Base-by-base conservation (phyloP, 1,139 yeast genomes). In the Groenewaldozyma auringiensis region DNA sequence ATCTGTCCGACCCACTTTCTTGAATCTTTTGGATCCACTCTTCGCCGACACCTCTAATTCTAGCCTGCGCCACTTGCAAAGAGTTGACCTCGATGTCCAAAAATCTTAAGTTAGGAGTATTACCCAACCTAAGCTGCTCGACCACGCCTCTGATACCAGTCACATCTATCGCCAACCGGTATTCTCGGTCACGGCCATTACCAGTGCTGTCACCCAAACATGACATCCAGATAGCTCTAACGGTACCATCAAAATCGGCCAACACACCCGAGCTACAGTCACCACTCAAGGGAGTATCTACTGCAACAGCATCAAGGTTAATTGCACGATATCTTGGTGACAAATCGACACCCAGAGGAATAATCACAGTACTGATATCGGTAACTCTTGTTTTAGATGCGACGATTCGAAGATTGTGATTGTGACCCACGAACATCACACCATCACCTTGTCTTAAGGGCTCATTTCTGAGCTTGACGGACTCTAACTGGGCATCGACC, bases 301-400 rank as follows among this genome's bases (percentile, higher is more conserved):
- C 74, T 17, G 85, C 71, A 35, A 86, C 71, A 39, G 88, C 79
- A 58, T 87, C 95, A 48, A 87, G 66, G 58, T 87, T 87, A 11
- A 92, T 82, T 9, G 92, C 95, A 59, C 95, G 76, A 63, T 84
- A 88, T 49, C 94, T 76, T 22, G 96, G 96, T 14, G 68, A 58
- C 4, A 49, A 45, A 37, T 74, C 69, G 1, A 78, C 69, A 50
- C 81, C 79, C 18, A 85, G 74, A 21, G 94, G 92, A 17, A 87
- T 76, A 57, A 81, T 83, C 44, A 83, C 71, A 1, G 94, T 79
- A 0, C 87, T 74, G 43, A 87, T 77, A 52, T 84, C 92, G 43
- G 89, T 79, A 21, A 88, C 83, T 40, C 76, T 76, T 0, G 94
- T 85, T 50, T 82, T 84, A 37, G 88, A 81, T 2, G 88, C 76